Base-by-base conservation (phyloP, 2,329 filamentous ascomycete genomes). In the Fusarium acutatum region DNA sequence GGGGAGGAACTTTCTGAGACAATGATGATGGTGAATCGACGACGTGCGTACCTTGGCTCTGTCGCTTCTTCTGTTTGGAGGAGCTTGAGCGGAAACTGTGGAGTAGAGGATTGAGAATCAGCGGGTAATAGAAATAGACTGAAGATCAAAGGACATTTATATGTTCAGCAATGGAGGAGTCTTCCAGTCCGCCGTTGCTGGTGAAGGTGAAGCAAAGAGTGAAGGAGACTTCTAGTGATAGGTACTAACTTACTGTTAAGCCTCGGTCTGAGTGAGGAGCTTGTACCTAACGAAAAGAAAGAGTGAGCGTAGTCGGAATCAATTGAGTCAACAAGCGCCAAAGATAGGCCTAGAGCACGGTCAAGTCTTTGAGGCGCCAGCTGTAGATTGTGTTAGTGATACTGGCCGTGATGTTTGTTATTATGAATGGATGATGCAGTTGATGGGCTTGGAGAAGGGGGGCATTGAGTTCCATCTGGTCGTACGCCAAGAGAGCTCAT, bases 11-110 rank as follows among this genome's bases (percentile, higher is more conserved):
- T 35, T 67, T 60, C 49, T 74, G 71, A 73, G 71, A 72, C 71
- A 72, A 67, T 70, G 62, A 73, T 74, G 71, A 74, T 68, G 71
- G 60, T 68, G 54, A 71, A 56, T 40, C 68, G 57, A 74, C 50
- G 44, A 73, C 56, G 34, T 58, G 52, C 46, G 71, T 49, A 64
- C 40, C 70, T 67, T 60, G 57, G 26, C 32, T 63, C 44, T 67
- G 30, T 41, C 60, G 41, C 41, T 52, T 52, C 24, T 35, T 47
- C 17, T 69, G 50, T 43, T 56, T 70, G 24, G 40, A 57, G 40
- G 37, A 67, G 66, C 38, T 67, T 34, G 57, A 52, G 41, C 22
- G 30, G 20, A 41, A 63, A 47, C 34, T 67, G 65, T 73, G 70
- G 66, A 71, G 70, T 46, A 37, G 32, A 46, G 61, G 17, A 40